Conservation (phyloP, 78 protist species). For the Dictyostelium purpureum region DNA sequence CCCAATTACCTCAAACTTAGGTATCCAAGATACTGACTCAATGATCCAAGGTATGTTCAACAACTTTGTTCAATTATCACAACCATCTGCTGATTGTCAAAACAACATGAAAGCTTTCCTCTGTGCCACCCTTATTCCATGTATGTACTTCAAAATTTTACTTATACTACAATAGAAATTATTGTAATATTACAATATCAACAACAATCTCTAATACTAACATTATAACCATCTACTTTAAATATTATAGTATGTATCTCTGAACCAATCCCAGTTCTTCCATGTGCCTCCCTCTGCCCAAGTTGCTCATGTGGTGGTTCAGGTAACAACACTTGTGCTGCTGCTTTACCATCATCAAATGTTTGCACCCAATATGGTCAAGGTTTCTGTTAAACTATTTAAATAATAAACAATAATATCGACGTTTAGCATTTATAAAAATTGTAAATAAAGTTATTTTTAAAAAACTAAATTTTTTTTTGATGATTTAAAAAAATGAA, state of each 20-base stretch:
- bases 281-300: conserved; percentile 10
- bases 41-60: background rate
- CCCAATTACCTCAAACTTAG: background rate
- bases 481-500: too few relatives aligned
- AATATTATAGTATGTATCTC: background rate
- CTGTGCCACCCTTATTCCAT: conserved; percentile 11
- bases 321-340: background rate
- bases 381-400: too few relatives aligned
- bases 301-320: background rate
- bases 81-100: background rate
- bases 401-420: too few relatives aligned
- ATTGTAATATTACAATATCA: too few relatives aligned
- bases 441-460: too few relatives aligned
- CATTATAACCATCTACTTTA: too few relatives aligned
- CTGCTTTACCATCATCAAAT: background rate
- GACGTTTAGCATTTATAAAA: too few relatives aligned
- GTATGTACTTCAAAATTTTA: too few relatives aligned
- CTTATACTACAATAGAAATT: too few relatives aligned
- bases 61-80: background rate
- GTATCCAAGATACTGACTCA: background rate
- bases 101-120: background rate
- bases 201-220: too few relatives aligned
- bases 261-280: background rate
- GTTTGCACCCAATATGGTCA: conserved; percentile 26
- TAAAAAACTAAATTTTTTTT: too few relatives aligned